Percentiles rank a stretch among this genome's conserved stretches.
Evolutionary conservation across 2,329 filamentous ascomycete genomes (phyloP).

Genomic region (Talaromyces sp.): DNA sequence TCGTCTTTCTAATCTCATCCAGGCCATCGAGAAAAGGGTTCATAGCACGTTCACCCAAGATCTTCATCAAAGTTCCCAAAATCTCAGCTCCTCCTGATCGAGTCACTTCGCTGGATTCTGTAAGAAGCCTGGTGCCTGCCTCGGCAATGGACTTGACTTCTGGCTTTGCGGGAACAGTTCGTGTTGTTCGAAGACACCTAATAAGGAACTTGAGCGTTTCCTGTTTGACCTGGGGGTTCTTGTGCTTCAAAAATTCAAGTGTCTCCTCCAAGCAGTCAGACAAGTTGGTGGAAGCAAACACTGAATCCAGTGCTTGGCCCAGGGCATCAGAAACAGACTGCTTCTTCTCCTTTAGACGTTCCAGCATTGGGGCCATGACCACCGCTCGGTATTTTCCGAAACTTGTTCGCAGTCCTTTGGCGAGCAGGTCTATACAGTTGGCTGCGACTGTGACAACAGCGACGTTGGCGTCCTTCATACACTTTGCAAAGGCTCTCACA

Average conservation of each 20-base stretch:
- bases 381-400: constrained; percentile 76
- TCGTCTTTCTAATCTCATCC: constrained; percentile 91
- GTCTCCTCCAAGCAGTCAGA: constrained; percentile 90
- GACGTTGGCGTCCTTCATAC: constrained; percentile 98
- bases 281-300: constrained; percentile 63
- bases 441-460: constrained; percentile 89
- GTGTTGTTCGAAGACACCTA: constrained; percentile 75
- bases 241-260: constrained; percentile 76
- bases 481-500: constrained; percentile 78
- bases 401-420: constrained; percentile 71
- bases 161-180: constrained; percentile 74
- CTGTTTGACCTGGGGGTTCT: constrained; percentile 97
- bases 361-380: constrained; percentile 86
- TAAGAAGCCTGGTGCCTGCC: constrained; percentile 77
- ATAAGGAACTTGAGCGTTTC: constrained; percentile 93
- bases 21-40: constrained; percentile 83
- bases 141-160: constrained; percentile 87
- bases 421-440: constrained; percentile 84
- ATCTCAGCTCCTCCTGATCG: constrained; percentile 88
- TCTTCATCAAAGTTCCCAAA: constrained; percentile 95
- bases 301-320: constrained; percentile 72
- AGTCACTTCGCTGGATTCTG: constrained; percentile 80
- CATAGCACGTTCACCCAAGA: constrained; percentile 95
- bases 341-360: constrained; percentile 97
- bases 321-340: constrained; percentile 81